Percentiles rank a stretch among this genome's conserved stretches.
These are phyloP conservation scores for Trametes coccinea DNA, from an alignment of 768 basidiomycete genomes.

Conservation along the genomic window DNA sequence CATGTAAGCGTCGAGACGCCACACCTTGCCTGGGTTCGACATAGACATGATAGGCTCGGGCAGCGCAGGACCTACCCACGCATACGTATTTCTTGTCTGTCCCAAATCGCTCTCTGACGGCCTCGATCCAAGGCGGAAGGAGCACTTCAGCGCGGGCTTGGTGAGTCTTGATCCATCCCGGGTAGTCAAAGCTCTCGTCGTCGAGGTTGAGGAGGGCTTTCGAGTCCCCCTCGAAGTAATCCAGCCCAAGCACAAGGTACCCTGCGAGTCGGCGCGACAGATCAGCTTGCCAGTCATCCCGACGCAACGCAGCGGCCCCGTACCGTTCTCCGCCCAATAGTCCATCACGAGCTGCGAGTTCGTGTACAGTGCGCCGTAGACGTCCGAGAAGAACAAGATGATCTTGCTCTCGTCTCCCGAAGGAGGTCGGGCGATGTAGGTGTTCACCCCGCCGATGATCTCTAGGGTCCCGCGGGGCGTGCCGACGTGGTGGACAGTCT, in stretches of 20 bases:
- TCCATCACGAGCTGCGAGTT: conserved; percentile 65
- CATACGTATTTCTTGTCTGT: conserved; percentile 20
- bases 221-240: conserved; percentile 65
- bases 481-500: conserved; percentile 53
- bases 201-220: conserved; percentile 42
- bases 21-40: too few relatives aligned
- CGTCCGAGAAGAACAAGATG: conserved; percentile 58
- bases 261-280: conserved; percentile 36
- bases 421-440: conserved; percentile 55
- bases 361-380: conserved; percentile 58
- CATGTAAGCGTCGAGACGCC: too few relatives aligned
- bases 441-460: conserved; percentile 45
- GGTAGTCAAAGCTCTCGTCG: conserved; percentile 36
- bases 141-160: conserved; percentile 38
- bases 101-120: conserved; percentile 48
- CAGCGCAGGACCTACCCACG: conserved; percentile 13
- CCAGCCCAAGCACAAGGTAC: conserved; percentile 57
- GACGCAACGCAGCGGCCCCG: neutral
- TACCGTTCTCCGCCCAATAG: conserved; percentile 62
- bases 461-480: conserved; percentile 44
- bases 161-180: conserved; percentile 44
- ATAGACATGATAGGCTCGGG: too few relatives aligned
- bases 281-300: neutral
- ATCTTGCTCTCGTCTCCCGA: conserved; percentile 38
- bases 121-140: conserved; percentile 53